Evolutionary conservation across 177 flowering plant genomes (phyloP).

Genomic region (Vitis hybrid): DNA sequence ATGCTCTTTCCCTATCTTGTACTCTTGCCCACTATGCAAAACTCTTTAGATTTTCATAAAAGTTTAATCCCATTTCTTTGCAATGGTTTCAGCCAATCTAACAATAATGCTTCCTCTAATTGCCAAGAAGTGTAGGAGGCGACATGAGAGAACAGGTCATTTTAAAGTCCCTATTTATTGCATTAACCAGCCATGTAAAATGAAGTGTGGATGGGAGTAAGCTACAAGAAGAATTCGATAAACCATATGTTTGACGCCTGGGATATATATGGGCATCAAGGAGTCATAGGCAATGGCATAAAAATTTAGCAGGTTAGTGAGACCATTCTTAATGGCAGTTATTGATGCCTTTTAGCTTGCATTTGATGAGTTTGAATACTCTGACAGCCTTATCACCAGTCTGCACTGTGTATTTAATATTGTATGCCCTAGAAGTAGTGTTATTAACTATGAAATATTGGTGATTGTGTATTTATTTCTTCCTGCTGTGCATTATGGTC

Average conservation of each 20-base stretch:
- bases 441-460: background rate
- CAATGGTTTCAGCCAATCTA: too few species aligned
- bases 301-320: background rate
- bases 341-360: background rate
- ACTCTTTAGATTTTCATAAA: too few species aligned
- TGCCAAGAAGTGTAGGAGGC: too few species aligned
- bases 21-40: too few species aligned
- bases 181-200: background rate
- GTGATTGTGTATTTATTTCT: background rate
- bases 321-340: background rate
- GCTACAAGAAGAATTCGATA: background rate
- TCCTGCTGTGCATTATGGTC: constrained; percentile 2
- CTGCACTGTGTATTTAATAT: constrained; percentile 2
- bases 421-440: background rate
- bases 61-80: too few species aligned
- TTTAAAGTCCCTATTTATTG: too few species aligned
- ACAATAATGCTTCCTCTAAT: too few species aligned
- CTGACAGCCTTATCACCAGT: background rate
- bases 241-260: background rate
- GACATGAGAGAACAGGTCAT: too few species aligned
- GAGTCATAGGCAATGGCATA: constrained; percentile 1
- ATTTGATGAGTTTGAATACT: background rate
- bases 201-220: background rate
- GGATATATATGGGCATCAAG: background rate
- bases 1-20: too few species aligned